phyloP scores from a whole-genome alignment of 768 basidiomycete species.

The Dendrothele bispora region DNA sequence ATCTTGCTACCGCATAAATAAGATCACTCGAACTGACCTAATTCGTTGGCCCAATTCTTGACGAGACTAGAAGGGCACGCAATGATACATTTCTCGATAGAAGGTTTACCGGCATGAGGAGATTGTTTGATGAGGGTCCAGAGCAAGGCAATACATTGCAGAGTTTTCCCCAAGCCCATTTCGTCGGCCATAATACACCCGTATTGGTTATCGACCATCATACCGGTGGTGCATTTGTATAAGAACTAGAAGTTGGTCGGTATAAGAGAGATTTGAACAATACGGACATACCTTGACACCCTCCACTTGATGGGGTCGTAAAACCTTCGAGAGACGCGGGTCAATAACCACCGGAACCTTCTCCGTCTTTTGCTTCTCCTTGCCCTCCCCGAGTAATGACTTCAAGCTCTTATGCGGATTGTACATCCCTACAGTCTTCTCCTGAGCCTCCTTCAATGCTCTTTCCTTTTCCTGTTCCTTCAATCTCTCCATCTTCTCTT shows the following conservation, averaged over 20 bases:
- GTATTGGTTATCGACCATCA: constrained; percentile 87
- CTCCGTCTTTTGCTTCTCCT: constrained; percentile 59
- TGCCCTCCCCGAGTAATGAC: constrained; percentile 70
- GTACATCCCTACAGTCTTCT: constrained; percentile 71
- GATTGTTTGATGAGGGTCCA: constrained; percentile 98
- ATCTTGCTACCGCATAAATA: neutral
- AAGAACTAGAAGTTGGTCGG: constrained; percentile 65
- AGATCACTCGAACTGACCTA: constrained; percentile 49
- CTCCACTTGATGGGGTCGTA: constrained; percentile 97
- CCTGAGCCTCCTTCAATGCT: constrained; percentile 61
- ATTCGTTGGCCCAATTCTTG: constrained; percentile 98
- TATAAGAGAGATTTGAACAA: constrained; percentile 2
- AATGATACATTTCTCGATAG: constrained; percentile 97
- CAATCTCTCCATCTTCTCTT: constrained; percentile 73
- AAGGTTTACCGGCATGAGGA: constrained; percentile 78
- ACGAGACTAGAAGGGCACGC: constrained; percentile 96
- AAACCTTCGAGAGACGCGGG: constrained; percentile 79
- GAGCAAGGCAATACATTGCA: constrained; percentile 93
- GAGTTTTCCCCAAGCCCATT: constrained; percentile 96
- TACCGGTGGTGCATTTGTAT: constrained; percentile 92
- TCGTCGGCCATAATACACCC: constrained; percentile 99
- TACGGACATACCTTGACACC: constrained; percentile 80
- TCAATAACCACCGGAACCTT: constrained; percentile 99
- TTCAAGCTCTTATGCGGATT: constrained; percentile 94
- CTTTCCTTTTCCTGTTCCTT: constrained; percentile 70